Evolutionary conservation across 257 asterid genomes (phyloP).

Genomic region (Leptodermis oblonga): DNA sequence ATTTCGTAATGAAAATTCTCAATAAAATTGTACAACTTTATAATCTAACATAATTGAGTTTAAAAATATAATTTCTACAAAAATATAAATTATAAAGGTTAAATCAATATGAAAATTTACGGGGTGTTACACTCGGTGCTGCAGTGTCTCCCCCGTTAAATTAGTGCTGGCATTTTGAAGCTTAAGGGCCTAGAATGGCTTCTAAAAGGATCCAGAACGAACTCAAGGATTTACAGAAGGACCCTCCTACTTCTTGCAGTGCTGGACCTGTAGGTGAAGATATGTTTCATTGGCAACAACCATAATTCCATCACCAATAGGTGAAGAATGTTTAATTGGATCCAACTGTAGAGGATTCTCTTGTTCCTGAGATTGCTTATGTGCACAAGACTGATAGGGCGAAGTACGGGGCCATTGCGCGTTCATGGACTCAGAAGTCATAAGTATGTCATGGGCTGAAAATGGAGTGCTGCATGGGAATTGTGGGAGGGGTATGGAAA

Average conservation of each 20-base stretch:
- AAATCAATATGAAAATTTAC: too few species aligned
- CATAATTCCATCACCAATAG: conserved; percentile 76
- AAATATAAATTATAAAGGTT: too few species aligned
- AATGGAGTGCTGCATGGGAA: conserved; percentile 8
- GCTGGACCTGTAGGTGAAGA: conserved; percentile 72
- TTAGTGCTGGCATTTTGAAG: conserved; percentile 5
- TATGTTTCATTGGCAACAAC: conserved; percentile 85
- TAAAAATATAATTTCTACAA: too few species aligned
- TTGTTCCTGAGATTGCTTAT: conserved; percentile 82
- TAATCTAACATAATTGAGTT: too few species aligned
- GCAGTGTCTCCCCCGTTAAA: too few species aligned
- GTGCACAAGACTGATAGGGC: conserved; percentile 60
- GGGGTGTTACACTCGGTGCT: too few species aligned
- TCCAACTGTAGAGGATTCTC: conserved; percentile 83
- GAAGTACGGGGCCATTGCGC: conserved; percentile 71
- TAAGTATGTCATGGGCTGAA: conserved; percentile 75
- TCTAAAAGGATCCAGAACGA: conserved; percentile 36
- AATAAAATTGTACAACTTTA: too few species aligned
- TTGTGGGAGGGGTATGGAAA: neutral
- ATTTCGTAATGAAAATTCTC: too few species aligned
- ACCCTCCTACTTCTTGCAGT: conserved; percentile 37
- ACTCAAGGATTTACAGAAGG: conserved; percentile 34
- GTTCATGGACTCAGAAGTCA: conserved; percentile 85
- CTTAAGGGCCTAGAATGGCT: conserved; percentile 19
- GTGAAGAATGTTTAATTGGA: too few species aligned